Base-by-base conservation (phyloP, 345 rosid species). In the Limnanthes douglasii region DNA sequence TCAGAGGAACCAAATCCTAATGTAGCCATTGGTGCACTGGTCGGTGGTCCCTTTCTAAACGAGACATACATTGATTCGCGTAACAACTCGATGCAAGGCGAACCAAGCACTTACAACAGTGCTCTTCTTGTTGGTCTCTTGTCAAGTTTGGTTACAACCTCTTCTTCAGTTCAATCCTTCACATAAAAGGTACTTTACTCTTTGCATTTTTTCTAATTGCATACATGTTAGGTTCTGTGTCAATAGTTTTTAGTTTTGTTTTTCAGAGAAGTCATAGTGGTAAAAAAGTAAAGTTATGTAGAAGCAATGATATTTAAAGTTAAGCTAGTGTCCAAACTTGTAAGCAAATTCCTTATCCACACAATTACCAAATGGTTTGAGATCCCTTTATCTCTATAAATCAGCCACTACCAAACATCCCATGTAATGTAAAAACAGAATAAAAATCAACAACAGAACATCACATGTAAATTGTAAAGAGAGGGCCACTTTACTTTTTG, bases 11-110 rank as follows among this genome's bases (percentile, higher is more conserved):
- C 96, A 18, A 69, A 92, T 59, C 99, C 99, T 7, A 85, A 92
- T 24, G 53, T 72, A 31, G 99, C 99, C 0, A n/a, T 40, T 5
- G 99, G 99, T 40, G 99, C 63, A 39, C 79, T 90, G 5, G 78
- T 90, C 0, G 99, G 99, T 6, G 99, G 99, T 0, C 96, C 99
- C 3, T 90, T 84, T 76, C 41, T 31, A 6, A 90, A 90, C 26
- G 96, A 85, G 61, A 70, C 96, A 1, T 92, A 31, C 57, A 48
- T 59, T 0, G 80, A 92, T 61, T 41, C 57, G 29, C 50, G 99
- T 50, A 73, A 71, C 69, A 81, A 78, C 67, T 56, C 82, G 10
- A 65, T 37, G 86, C 99, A 85, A 61, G 76, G 46, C 0, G 99
- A 92, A 34, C 99, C 96, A 11, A 73, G 65, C 59, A 85, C 93